Base-by-base conservation (phyloP, 331 rosid genomes). In the Ulmus americana region DNA sequence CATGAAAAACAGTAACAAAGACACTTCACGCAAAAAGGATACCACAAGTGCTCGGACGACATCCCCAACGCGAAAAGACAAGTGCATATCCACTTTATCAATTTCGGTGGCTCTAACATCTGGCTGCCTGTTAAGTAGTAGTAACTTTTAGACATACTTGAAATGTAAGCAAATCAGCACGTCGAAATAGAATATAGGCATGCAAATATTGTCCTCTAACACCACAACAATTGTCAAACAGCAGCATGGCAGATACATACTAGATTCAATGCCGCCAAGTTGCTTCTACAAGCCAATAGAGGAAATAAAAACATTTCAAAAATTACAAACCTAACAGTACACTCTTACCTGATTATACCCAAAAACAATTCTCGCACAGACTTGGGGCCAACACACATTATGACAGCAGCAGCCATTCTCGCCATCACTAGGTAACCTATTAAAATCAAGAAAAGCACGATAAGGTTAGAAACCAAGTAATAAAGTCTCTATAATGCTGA, bases 21-120 rank as follows among this genome's bases (percentile, higher is more conserved):
- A 1, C 22, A 20, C 22, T 20, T 20, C 22, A 20, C 22, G 95
- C 22, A 1, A 20, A 20, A 20, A 20, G 22, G 22, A 20, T 20
- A 20, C 22, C 1, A 20, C 22, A 20, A 20, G 1, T 20, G 22
- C 22, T 20, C 22, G 1, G 22, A 20, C 22, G 22, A 20, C 22
- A 20, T 20, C 22, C 22, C 22, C 22, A 20, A 20, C 22, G 1
- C 1, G 1, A 20, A 20, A 20, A 0, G 22, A 87, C 41, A 60
- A 64, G 78, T 83, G 95, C 95, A 85, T 85, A 53, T 92, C 98
- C 64, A 92, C 96, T 83, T 89, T 92, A 69, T 92, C 98, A 38
- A 92, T 92, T 81, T 92, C 98, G 6, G 91, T 87, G 61, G 97
- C 95, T 75, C 97, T 84, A 56, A 92, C 95, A 74, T 92, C 97